Base-by-base conservation (phyloP, 108 stramenopile genomes). In the Skeletonema marinoi region DNA sequence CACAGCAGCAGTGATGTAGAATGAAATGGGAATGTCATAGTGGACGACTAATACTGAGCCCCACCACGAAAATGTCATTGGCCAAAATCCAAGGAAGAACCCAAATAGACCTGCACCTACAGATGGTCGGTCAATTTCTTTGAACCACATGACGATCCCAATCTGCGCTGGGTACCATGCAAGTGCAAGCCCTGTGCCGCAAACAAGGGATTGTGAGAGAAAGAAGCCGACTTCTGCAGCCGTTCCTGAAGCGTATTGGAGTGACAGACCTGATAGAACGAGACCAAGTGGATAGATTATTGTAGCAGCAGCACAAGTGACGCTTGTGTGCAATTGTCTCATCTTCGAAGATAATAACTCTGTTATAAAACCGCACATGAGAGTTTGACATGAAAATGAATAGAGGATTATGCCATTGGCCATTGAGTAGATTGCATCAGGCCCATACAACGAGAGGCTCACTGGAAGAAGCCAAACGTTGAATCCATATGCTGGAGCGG, bases 381-480 rank as follows among this genome's bases (percentile, higher is more conserved):
- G 13, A 29, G 30, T 60, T 60, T 60, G 59, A 31, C 59, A 30
- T 31, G 36, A 6, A 30, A 65, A 65, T 9, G 65, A 35, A 38
- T 41, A 42, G 9, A 65, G 65, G 65, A 65, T 30, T 2, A 65
- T 21, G 65, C 65, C 39, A 30, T 35, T 41, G 9, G 29, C 8
- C 33, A 65, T 38, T 21, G 65, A 41, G 38, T 41, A 65, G 19
- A 42, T 35, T 10, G 65, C 65, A 65, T 65, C 13, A 19, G 32
- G 6, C 8, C 65, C 65, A 30, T 65, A 65, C 4, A 65, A 7
- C 3, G 30, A 21, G 36, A 41, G 65, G 65, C 65, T 65, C 12
- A 65, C 38, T 3, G 65, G 65, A 42, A 65, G 65, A 10, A 65
- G 65, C 65, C 65, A 65, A 21, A 65, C 65, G 65, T 65, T 65